Percentiles rank a stretch among this genome's conserved stretches.
Conservation (phyloP, 2,329 filamentous ascomycete genomes). For the Arthrobotrys musiformis region DNA sequence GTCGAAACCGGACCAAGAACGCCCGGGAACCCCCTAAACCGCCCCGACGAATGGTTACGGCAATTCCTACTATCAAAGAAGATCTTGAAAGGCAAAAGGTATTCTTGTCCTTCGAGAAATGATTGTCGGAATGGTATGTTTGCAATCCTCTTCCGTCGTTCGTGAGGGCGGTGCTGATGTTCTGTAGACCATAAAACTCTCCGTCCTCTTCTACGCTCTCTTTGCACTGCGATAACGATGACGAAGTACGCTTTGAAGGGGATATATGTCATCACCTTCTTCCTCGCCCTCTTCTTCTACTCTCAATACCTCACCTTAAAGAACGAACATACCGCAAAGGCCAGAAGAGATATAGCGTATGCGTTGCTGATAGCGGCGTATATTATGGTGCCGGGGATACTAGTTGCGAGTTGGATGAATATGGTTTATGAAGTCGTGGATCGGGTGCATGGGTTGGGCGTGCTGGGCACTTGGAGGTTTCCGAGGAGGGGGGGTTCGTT, state of each 20-base stretch:
- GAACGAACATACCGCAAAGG: neutral
- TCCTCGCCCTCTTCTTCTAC: neutral
- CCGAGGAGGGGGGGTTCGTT: conserved; percentile 7
- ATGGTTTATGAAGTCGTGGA: conserved; percentile 11
- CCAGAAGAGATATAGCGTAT: neutral
- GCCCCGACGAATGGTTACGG: conserved; percentile 12
- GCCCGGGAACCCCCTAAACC: conserved; percentile 4
- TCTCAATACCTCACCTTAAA: neutral
- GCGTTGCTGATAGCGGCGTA: conserved; percentile 3
- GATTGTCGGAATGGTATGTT: conserved; percentile 23
- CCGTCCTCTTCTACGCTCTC: neutral
- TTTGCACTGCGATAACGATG: neutral
- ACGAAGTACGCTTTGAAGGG: conserved; percentile 18
- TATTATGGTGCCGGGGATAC: conserved; percentile 2
- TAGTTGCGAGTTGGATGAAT: conserved; percentile 25
- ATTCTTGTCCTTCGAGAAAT: conserved; percentile 4
- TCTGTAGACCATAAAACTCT: neutral
- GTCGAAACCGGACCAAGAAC: no score
- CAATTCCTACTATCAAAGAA: conserved; percentile 1
- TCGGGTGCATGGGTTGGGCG: conserved; percentile 1
- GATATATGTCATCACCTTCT: neutral
- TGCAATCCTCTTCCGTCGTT: neutral
- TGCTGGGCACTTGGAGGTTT: conserved; percentile 10
- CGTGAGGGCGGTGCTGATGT: no score
- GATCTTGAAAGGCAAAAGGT: neutral